A percentile compares a stretch with the other conserved stretches of the same genome.
Evolutionary conservation across 306 rosid species (phyloP).

Genomic region (Cucumis hystrix): DNA sequence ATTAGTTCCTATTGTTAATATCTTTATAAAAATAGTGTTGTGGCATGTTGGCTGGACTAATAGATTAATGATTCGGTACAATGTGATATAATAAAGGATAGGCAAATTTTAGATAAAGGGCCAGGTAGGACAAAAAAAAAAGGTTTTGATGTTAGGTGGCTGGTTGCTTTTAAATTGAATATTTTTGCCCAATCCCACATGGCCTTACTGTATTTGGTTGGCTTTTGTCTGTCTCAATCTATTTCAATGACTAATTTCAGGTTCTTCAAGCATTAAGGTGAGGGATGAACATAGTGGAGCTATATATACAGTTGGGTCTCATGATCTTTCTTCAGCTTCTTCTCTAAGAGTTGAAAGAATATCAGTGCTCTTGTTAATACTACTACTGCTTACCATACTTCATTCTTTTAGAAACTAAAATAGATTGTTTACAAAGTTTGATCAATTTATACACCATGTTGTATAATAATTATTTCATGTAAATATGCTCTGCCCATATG

Average conservation of each 20-base stretch:
- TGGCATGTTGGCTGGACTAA: not conserved
- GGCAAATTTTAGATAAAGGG: not conserved
- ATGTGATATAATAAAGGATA: not conserved
- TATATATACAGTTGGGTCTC: constrained; percentile 47
- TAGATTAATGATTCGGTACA: not conserved
- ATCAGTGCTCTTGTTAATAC: not conserved
- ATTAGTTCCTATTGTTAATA: not conserved
- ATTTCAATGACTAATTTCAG: constrained; percentile 3
- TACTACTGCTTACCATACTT: not conserved
- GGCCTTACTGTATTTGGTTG: not conserved
- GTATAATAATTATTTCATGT: not conserved
- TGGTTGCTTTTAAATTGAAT: not conserved
- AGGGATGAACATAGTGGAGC: constrained; percentile 49
- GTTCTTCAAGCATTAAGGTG: constrained; percentile 73
- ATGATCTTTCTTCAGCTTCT: constrained; percentile 24
- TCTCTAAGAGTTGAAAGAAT: not conserved
- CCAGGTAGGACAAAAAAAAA: not conserved
- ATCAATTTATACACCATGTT: not conserved
- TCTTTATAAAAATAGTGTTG: not conserved
- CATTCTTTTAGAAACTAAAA: constrained; percentile 1
- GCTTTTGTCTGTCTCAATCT: not conserved
- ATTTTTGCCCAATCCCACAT: not conserved
- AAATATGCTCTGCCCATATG: not conserved
- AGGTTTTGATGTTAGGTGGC: not conserved
- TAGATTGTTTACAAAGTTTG: not conserved